Percentiles rank a stretch among this genome's conserved stretches.
These are phyloP conservation scores for Wickerhamomyces subpelliculosus DNA, from an alignment of 805 yeast species.

Conservation along the genomic window DNA sequence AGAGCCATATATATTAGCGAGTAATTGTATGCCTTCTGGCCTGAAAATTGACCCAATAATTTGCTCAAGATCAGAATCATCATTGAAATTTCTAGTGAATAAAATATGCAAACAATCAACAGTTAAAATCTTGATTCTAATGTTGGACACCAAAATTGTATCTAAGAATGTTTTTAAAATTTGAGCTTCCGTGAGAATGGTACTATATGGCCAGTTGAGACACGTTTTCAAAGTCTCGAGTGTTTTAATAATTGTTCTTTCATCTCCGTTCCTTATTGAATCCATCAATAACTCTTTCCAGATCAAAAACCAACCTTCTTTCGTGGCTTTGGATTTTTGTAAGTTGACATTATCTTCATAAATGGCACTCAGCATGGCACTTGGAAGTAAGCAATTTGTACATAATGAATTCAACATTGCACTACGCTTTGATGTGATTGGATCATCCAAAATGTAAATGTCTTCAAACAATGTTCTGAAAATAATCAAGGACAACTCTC, in stretches of 20 bases:
- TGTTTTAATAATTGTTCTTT: constrained; percentile 52
- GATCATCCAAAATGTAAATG: constrained; percentile 84
- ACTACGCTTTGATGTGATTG: constrained; percentile 76
- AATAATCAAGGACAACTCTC: constrained; percentile 74
- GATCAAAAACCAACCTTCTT: constrained; percentile 79
- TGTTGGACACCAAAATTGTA: constrained; percentile 51
- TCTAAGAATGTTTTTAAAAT: constrained; percentile 56
- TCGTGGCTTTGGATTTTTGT: constrained; percentile 55
- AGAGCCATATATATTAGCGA: constrained; percentile 54
- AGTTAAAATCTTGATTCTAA: constrained; percentile 71
- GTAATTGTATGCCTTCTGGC: constrained; percentile 63
- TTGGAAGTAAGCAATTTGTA: constrained; percentile 76
- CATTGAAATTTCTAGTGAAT: constrained; percentile 69
- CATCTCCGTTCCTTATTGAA: constrained; percentile 31
- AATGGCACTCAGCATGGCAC: constrained; percentile 48
- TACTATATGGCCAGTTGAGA: constrained; percentile 84
- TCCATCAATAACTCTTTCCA: constrained; percentile 60
- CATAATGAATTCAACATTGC: constrained; percentile 75
- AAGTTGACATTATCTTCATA: constrained; percentile 65
- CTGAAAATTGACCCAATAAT: constrained; percentile 76
- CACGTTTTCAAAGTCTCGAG: constrained; percentile 84
- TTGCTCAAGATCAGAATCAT: constrained; percentile 62
- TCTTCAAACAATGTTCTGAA: constrained; percentile 89
- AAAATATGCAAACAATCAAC: constrained; percentile 87
- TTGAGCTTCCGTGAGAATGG: constrained; percentile 59